Evolutionary conservation across 768 basidiomycete species (phyloP).

Genomic region (Auricularia auricula-judae): DNA sequence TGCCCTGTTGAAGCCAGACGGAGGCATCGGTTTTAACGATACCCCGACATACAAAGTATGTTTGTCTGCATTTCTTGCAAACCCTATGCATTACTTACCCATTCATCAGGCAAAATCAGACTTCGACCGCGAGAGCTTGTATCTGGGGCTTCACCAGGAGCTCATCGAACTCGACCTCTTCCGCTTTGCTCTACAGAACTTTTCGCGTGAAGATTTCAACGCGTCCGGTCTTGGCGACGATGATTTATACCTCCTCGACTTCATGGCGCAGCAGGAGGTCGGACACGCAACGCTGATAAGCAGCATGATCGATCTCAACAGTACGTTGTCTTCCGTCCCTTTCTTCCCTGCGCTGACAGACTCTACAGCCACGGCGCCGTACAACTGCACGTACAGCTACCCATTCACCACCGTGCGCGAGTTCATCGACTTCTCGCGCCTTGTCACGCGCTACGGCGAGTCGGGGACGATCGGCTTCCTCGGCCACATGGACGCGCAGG

Average conservation of each 20-base stretch:
- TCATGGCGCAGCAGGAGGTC: conserved; percentile 54
- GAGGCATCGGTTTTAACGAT: not conserved
- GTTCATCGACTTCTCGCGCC: conserved; percentile 46
- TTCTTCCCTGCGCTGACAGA: conserved; percentile 4
- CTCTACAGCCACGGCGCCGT: conserved; percentile 27
- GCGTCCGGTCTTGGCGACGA: conserved; percentile 40
- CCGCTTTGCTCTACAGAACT: conserved; percentile 41
- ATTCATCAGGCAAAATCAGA: not conserved
- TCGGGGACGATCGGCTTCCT: conserved; percentile 55
- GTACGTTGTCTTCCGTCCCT: conserved; percentile 13
- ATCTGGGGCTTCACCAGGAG: conserved; percentile 52
- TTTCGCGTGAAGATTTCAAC: conserved; percentile 46
- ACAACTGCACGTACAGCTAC: conserved; percentile 47
- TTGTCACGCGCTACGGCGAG: conserved; percentile 44
- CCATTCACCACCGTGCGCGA: conserved; percentile 44
- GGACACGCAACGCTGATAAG: conserved; percentile 46
- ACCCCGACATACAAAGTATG: not conserved
- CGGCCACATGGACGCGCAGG: conserved; percentile 48
- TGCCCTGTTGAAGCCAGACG: not conserved
- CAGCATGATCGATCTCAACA: conserved; percentile 33
- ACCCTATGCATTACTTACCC: too few species aligned
- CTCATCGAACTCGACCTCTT: conserved; percentile 53
- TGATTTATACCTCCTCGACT: conserved; percentile 44
- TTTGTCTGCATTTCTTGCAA: too few species aligned
- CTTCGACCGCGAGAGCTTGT: conserved; percentile 4